Base-by-base conservation (phyloP, 352 stramenopile genomes). In the Pythium diclinum region DNA sequence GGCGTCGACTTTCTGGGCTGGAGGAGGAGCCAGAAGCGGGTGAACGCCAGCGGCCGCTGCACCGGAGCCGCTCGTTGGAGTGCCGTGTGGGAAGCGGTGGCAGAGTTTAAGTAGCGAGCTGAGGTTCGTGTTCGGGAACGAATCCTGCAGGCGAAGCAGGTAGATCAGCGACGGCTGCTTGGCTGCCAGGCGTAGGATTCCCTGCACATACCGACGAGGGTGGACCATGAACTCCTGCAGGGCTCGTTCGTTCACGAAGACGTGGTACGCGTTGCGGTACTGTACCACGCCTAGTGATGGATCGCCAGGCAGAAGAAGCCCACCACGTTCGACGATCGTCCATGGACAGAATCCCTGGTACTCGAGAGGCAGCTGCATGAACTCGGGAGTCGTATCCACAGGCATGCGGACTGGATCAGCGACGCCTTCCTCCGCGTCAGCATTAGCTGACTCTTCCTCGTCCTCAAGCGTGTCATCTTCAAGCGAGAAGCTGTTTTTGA, bases 311-410 rank as follows among this genome's bases (percentile, higher is more conserved):
- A 98, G 74, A 28, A 98, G 65, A n/a, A 98, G 63, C 0, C 94
- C 93, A 55, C 87, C 79, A 23, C 89, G 81, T 32, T 94, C 81
- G 33, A 95, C 86, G 17, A 97, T 85, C 14, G 90, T 97, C 89
- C 91, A 97, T 0, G 89, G 87, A 72, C 94, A 98, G 59, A 97
- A 98, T 14, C 92, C 93, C 59, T 98, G 92, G 67, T 97, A 97
- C 65, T 97, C 91, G 9, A 98, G 82, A 21, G 92, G 92, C 14
- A 98, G 76, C 63, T 97, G 86, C 84, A 98, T 96, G 65, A 98
- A 98, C 65, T 98, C 93, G 1, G 92, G 91, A 25, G 90, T 97
- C 46, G 84, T 92, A 59, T 97, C 86, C n/a, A 97, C 86, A 7
- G 82, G 88, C 72, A 98, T 93, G 57, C 83, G 78, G 36, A 97